These are phyloP conservation scores for Verticillium isaacii DNA, from an alignment of 2,329 filamentous ascomycete genomes.

Conservation along the genomic window DNA sequence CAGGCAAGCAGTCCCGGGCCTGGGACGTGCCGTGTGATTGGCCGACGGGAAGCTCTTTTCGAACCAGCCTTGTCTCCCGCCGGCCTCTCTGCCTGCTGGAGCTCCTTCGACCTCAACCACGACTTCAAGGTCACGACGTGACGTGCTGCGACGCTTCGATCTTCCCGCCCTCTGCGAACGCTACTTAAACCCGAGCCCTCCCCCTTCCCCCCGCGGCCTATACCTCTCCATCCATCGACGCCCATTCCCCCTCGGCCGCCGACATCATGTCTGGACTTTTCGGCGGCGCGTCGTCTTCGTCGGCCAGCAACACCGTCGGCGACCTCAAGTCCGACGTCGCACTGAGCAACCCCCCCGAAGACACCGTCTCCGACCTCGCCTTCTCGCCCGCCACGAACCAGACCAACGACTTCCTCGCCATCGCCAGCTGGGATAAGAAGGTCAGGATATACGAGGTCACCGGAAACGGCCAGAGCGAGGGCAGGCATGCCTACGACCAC, in stretches of 20 bases:
- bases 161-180: no score
- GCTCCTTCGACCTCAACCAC: background rate
- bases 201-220: background rate
- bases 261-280: constrained; percentile 61
- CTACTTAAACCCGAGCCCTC: background rate
- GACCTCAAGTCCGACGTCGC: constrained; percentile 88
- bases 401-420: constrained; percentile 74
- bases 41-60: background rate
- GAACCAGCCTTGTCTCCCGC: background rate
- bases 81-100: background rate
- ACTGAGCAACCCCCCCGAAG: constrained; percentile 72
- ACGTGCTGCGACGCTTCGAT: background rate
- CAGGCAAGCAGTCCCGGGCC: background rate
- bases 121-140: background rate
- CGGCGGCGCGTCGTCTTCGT: constrained; percentile 44
- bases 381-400: constrained; percentile 63
- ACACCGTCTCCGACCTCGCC: constrained; percentile 81
- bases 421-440: constrained; percentile 96
- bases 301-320: constrained; percentile 69
- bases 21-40: background rate
- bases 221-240: background rate
- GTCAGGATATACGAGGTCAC: constrained; percentile 95
- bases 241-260: background rate
- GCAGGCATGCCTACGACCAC: constrained; percentile 82
- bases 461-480: constrained; percentile 70